Base-by-base conservation (phyloP, 345 rosid species). In the Linum lewisii region DNA sequence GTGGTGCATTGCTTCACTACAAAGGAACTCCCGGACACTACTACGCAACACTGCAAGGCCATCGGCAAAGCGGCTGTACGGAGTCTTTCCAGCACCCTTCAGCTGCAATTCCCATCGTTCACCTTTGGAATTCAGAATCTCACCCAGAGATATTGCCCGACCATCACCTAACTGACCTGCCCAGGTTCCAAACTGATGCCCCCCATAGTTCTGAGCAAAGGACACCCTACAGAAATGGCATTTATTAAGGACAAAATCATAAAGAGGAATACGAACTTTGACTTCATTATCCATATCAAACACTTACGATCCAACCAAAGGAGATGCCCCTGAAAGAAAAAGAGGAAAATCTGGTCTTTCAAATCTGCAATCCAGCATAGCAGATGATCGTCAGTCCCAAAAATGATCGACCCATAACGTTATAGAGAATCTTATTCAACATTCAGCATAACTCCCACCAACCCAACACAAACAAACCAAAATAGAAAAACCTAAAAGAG, bases 141-240 rank as follows among this genome's bases (percentile, higher is more conserved):
- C 96, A 42, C 99, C 99, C 0, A 94, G 81, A 8, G 96, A 84
- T 54, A 94, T 87, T 69, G 97, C 99, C 65, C 99, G 84, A 24
- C 99, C 99, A 73, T 94, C 99, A 70, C 99, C 99, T 47, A 94
- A 77, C 73, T 94, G 99, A 74, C 97, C 97, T 58, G 97, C 99
- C 99, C 97, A 94, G 78, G 68, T 82, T 58, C 99, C 96, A 79
- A 93, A 93, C 64, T 89, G 97, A 75, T 93, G 96, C 60, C 97
- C 99, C 69, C 97, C 99, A 66, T 93, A 93, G 74, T 94, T 85
- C 58, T 89, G 97, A 52, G 97, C 92, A 73, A 85, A 93, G 8
- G 99, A 78, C 73, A 84, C 65, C 62, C 99, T 89, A 75, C 51
- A 67, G 24, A 49, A 69, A 53, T 22, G n/a, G 11, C 59, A 55